Evolutionary conservation across 257 asterid species (phyloP).

Genomic region (Scutellaria barbata): DNA sequence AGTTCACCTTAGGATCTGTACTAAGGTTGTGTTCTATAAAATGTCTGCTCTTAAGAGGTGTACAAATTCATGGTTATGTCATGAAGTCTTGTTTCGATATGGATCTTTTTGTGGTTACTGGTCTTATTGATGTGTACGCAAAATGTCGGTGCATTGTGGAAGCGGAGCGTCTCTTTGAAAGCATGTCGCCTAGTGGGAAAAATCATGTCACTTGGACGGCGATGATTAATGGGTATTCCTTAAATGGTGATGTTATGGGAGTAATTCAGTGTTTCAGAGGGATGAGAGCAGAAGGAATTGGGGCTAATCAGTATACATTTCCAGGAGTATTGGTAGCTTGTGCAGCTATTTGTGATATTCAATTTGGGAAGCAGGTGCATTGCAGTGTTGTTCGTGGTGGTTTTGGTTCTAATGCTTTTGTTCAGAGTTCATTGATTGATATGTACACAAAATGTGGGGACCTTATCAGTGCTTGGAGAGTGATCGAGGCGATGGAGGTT

Average conservation of each 20-base stretch:
- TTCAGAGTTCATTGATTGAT: constrained; percentile 73
- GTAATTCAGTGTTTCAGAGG: constrained; percentile 61
- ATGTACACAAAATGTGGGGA: constrained; percentile 86
- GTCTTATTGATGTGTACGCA: constrained; percentile 79
- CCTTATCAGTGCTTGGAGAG: constrained; percentile 60
- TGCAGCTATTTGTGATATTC: constrained; percentile 47
- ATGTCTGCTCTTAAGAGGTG: constrained; percentile 58
- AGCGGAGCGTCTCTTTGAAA: constrained; percentile 62
- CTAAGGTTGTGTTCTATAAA: constrained; percentile 75
- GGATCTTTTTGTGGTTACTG: constrained; percentile 69
- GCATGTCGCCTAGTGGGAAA: constrained; percentile 59
- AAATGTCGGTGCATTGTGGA: constrained; percentile 58
- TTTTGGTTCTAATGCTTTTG: constrained; percentile 71
- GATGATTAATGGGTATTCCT: constrained; percentile 76
- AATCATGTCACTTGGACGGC: constrained; percentile 97
- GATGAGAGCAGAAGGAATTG: constrained; percentile 67
- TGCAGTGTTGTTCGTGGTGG: constrained; percentile 68
- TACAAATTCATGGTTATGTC: constrained; percentile 69
- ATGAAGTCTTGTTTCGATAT: constrained; percentile 56
- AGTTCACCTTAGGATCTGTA: constrained; percentile 66
- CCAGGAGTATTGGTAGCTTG: constrained; percentile 77
- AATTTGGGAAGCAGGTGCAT: constrained; percentile 72
- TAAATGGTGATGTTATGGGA: constrained; percentile 51
- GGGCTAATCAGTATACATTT: constrained; percentile 79
- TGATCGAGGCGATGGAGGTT: constrained; percentile 51